phyloP scores from a whole-genome alignment of 805 yeast species.

The Blastobotrys parvus region DNA sequence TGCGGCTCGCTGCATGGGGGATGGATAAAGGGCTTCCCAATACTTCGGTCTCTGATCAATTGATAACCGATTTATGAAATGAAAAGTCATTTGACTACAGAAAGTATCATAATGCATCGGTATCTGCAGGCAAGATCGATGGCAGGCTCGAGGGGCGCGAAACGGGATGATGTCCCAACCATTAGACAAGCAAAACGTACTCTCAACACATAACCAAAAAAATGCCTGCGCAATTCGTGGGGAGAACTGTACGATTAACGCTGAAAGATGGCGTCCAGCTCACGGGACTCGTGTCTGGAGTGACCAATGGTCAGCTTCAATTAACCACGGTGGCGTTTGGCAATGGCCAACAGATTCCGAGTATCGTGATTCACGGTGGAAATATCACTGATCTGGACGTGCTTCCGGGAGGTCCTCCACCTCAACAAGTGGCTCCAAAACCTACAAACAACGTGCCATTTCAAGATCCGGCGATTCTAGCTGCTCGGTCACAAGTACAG shows the following conservation, averaged over 20 bases:
- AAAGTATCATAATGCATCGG: too few relatives aligned
- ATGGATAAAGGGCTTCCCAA: too few relatives aligned
- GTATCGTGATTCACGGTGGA: constrained; percentile 10
- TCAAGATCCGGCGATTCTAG: constrained; percentile 8
- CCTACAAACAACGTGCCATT: neutral
- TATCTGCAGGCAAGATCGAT: too few relatives aligned
- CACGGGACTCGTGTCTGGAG: constrained; percentile 16
- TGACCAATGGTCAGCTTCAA: constrained; percentile 14
- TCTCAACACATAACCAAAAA: neutral
- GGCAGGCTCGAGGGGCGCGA: too few relatives aligned
- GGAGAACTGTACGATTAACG: constrained; percentile 17
- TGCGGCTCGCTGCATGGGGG: too few relatives aligned
- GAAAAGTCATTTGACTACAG: too few relatives aligned
- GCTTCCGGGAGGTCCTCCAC: constrained; percentile 6
- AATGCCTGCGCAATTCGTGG: constrained; percentile 19
- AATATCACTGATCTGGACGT: constrained; percentile 18
- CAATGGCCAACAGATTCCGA: constrained; percentile 1
- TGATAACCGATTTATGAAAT: too few relatives aligned
- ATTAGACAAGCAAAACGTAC: too few relatives aligned
- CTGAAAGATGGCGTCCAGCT: constrained; percentile 13
- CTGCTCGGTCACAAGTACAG: constrained; percentile 1
- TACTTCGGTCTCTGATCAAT: too few relatives aligned
- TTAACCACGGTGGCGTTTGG: constrained; percentile 12
- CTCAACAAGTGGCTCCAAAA: constrained; percentile 3
- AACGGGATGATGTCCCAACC: too few relatives aligned